A percentile compares a stretch with the other conserved stretches of the same genome.
These are phyloP conservation scores for Diutina pseudorugosa DNA, from an alignment of 1,139 yeast genomes.

Conservation along the genomic window DNA sequence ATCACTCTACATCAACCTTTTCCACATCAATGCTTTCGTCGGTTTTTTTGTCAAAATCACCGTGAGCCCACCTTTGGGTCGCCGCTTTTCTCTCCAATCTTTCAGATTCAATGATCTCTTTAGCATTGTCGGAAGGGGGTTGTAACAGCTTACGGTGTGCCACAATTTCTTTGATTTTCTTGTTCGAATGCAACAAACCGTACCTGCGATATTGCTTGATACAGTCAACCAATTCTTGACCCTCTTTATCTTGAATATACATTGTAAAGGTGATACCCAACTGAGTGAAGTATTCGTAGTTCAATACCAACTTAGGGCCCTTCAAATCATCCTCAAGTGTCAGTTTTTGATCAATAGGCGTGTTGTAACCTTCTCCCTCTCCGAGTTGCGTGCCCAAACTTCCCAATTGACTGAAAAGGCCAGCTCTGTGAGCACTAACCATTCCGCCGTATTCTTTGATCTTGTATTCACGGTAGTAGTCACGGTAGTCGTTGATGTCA, in stretches of 20 bases:
- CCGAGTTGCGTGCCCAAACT: slow-evolving; percentile 52
- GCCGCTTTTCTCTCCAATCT: not conserved
- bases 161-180: slow-evolving; percentile 19
- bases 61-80: not conserved
- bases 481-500: slow-evolving; percentile 59
- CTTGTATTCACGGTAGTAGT: slow-evolving; percentile 51
- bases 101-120: not conserved
- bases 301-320: slow-evolving; percentile 29
- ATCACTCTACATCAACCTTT: not conserved
- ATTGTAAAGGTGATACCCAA: slow-evolving; percentile 35
- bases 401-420: slow-evolving; percentile 48
- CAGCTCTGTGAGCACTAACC: slow-evolving; percentile 65
- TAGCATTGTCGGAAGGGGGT: slow-evolving; percentile 1
- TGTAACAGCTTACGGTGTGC: slow-evolving; percentile 1
- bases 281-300: slow-evolving; percentile 41
- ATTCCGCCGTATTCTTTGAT: slow-evolving; percentile 68
- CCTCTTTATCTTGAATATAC: slow-evolving; percentile 20
- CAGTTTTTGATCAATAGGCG: slow-evolving; percentile 32
- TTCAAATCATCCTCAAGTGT: slow-evolving; percentile 16
- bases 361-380: slow-evolving; percentile 74
- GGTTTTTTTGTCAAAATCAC: not conserved
- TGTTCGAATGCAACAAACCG: slow-evolving; percentile 44
- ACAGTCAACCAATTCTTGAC: slow-evolving; percentile 21
- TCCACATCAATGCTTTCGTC: not conserved
- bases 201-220: slow-evolving; percentile 48